Evolutionary conservation across 1,139 yeast species (phyloP), one percentile per base, ranked within the genome.

Genomic region (Scheffersomyces segobiensis): DNA sequence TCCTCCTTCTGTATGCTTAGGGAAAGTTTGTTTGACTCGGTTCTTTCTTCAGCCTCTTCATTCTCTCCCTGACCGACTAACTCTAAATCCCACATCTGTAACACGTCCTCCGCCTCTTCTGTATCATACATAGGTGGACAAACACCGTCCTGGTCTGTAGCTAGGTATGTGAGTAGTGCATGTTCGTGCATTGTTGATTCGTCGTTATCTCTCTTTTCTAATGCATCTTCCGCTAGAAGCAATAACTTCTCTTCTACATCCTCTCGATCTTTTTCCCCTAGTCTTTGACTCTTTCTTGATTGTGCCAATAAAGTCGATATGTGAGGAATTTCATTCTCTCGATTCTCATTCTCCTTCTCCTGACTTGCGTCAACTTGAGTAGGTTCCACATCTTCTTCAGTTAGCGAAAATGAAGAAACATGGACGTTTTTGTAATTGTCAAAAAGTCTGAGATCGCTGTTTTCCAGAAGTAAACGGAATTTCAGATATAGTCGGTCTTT

Each of bases 101-200:
- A 56, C 21, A 64, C 65, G 39, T 59, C 59, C 46, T 56, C 51
- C 1, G 62, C 67, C 49, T 65, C 66, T 8, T 55, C 56, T 6
- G 49, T 56, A 19, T 47, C 49, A 49, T 63, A 65, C 20, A 63
- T 49, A 14, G 21, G 46, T 12, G 55, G 59, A 10, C 53, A 49
- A 12, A 50, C 48, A 24, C 53, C 52, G 14, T 59, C 54, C 12
- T 57, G 46, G 32, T 57, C 53, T 17, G 57, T 58, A 60, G 58
- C 49, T 14, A 66, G 55, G 54, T 51, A 52, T 1, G 65, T 60
- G 50, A 59, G 58, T 46, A 69, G 57, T 7, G 68, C 70, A 24
- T 68, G 71, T 55, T 74, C 76, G 52, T 73, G 63, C 46, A 65
- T 62, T 26, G 62, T 60, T 49, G 71, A 68, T 42, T 65, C 67